A percentile compares a stretch with the other conserved stretches of the same genome.
Conservation (phyloP, 2,329 filamentous ascomycete genomes). For the Atkinsonella hypoxylon region DNA sequence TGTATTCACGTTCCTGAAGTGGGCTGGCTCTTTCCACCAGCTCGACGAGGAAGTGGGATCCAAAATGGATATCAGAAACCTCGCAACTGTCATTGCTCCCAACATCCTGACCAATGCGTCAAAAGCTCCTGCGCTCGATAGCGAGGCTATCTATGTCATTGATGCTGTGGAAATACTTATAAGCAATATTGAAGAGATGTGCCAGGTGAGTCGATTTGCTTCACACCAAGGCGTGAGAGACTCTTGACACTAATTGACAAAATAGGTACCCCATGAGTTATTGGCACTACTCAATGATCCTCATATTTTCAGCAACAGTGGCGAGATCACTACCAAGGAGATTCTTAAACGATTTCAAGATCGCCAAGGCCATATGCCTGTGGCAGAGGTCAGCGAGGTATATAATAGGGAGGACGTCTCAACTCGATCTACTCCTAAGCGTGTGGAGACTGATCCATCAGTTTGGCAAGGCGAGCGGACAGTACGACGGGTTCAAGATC, state of each 20-base stretch:
- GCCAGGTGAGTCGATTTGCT: constrained; percentile 56
- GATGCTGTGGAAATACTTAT: constrained; percentile 88
- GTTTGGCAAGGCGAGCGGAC: constrained; percentile 76
- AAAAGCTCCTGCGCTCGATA: constrained; percentile 58
- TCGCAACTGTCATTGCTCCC: constrained; percentile 92
- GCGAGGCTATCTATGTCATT: constrained; percentile 86
- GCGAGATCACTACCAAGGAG: constrained; percentile 91
- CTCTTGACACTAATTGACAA: background rate
- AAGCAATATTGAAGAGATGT: constrained; percentile 90
- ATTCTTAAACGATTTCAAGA: constrained; percentile 90
- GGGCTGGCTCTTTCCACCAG: constrained; percentile 94
- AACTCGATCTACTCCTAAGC: constrained; percentile 39
- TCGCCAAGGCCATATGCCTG: constrained; percentile 48
- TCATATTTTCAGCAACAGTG: constrained; percentile 64
- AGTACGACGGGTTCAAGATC: constrained; percentile 63
- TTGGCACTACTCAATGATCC: constrained; percentile 77
- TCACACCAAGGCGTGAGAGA: too few species aligned
- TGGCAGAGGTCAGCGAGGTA: constrained; percentile 46
- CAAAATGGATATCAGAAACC: constrained; percentile 98
- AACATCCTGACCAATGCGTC: constrained; percentile 73
- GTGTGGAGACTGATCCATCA: constrained; percentile 80
- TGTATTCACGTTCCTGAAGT: constrained; percentile 90
- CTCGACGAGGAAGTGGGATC: constrained; percentile 94
- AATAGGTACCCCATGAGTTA: constrained; percentile 83
- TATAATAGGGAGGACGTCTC: constrained; percentile 46